phyloP scores from a whole-genome alignment of 2,329 filamentous ascomycete genomes.

The Diplodia corticola region DNA sequence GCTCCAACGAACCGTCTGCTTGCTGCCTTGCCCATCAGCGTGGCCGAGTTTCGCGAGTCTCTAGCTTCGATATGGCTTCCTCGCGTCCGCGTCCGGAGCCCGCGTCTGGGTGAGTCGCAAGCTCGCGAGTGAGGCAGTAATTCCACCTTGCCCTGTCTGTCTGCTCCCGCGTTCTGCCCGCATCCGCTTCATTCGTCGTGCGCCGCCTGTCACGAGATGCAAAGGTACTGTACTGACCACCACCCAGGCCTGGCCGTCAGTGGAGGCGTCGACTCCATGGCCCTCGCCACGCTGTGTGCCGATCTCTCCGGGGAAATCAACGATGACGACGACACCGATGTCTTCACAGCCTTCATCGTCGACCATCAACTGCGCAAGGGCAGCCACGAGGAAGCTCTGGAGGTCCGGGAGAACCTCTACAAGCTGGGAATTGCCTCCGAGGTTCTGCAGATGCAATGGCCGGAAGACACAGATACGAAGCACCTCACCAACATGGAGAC shows the following conservation, averaged over 20 bases:
- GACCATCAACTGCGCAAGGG: constrained; percentile 60
- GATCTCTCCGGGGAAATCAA: constrained; percentile 24
- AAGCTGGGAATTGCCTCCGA: constrained; percentile 39
- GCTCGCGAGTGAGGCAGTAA: neutral
- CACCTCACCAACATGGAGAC: constrained; percentile 69
- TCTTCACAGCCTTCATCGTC: constrained; percentile 59
- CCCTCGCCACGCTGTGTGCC: constrained; percentile 59
- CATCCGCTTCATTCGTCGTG: neutral
- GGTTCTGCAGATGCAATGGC: constrained; percentile 43
- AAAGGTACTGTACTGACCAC: neutral
- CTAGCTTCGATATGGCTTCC: constrained; percentile 23
- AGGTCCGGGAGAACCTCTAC: constrained; percentile 49
- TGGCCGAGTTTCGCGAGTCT: constrained; percentile 20
- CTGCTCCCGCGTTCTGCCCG: neutral
- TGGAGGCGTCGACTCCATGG: constrained; percentile 98
- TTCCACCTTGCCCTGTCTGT: neutral
- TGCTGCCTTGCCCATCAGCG: constrained; percentile 18
- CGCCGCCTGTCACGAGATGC: neutral
- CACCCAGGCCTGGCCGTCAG: constrained; percentile 70
- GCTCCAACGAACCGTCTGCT: constrained; percentile 19
- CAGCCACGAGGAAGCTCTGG: constrained; percentile 57
- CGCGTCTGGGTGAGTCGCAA: constrained; percentile 19
- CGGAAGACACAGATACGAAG: constrained; percentile 38
- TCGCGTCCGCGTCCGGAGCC: constrained; percentile 20
- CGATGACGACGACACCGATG: constrained; percentile 18